Conservation (phyloP, 306 rosid species). For the Castanopsis chinensis region DNA sequence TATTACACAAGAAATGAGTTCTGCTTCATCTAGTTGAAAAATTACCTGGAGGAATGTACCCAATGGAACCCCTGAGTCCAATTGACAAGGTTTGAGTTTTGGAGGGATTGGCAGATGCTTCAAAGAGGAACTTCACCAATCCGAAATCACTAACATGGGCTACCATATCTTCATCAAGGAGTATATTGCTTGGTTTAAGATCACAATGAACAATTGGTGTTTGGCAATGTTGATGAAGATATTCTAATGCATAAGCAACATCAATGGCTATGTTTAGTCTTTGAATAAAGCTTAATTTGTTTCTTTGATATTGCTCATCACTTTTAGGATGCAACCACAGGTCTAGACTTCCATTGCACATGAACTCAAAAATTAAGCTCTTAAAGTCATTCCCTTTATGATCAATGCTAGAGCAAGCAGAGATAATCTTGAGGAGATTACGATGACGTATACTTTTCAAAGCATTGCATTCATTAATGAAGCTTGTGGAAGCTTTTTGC, state of each 20-base stretch:
- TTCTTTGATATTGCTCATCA: neutral
- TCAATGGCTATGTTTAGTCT: conserved; percentile 39
- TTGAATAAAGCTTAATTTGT: conserved; percentile 4
- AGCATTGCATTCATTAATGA: conserved; percentile 30
- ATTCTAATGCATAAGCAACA: conserved; percentile 39
- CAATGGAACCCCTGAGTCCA: conserved; percentile 30
- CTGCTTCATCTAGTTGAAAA: neutral
- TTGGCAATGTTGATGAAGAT: conserved; percentile 36
- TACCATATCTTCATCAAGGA: conserved; percentile 31
- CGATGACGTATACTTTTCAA: conserved; percentile 20
- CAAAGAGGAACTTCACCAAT: conserved; percentile 30
- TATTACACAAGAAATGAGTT: no score
- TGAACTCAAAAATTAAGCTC: conserved; percentile 35
- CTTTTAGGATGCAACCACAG: conserved; percentile 20
- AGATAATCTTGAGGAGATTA: conserved; percentile 27
- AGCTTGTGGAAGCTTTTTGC: neutral
- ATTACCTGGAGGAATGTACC: conserved; percentile 36
- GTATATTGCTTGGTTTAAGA: conserved; percentile 47
- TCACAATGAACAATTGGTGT: conserved; percentile 40
- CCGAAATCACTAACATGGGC: conserved; percentile 51
- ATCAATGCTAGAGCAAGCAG: conserved; percentile 33
- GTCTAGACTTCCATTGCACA: conserved; percentile 41
- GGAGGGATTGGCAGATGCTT: no score
- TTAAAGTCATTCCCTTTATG: conserved; percentile 28
- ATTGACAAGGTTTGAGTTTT: no score